Evolutionary conservation across 768 basidiomycete species (phyloP).

Genomic region (Fibroporia radiculosa): DNA sequence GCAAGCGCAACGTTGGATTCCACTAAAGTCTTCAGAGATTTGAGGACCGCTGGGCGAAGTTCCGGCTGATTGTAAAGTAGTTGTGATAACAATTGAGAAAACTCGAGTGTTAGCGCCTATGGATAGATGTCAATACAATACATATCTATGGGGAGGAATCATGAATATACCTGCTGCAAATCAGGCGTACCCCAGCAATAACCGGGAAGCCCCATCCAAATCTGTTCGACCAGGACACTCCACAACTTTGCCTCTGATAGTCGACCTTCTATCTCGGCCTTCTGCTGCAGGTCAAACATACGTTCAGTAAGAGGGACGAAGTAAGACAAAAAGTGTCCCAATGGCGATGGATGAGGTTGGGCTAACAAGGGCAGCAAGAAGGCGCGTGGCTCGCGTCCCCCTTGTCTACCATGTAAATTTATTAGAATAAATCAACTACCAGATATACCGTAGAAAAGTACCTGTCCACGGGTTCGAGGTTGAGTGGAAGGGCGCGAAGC

Average conservation of each 20-base stretch:
- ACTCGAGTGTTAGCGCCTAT: constrained; percentile 69
- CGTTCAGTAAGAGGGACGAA: constrained; percentile 93
- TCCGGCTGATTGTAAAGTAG: constrained; percentile 86
- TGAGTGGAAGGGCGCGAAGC: constrained; percentile 70
- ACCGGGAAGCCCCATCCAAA: constrained; percentile 87
- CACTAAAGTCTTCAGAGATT: constrained; percentile 72
- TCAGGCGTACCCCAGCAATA: constrained; percentile 84
- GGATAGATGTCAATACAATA: background rate
- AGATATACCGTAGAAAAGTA: constrained; percentile 31
- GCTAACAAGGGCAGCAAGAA: constrained; percentile 85
- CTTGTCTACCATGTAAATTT: constrained; percentile 38
- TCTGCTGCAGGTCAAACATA: constrained; percentile 84
- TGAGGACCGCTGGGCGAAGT: constrained; percentile 76
- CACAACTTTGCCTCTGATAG: constrained; percentile 90
- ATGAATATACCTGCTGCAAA: constrained; percentile 49
- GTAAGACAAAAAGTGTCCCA: constrained; percentile 80
- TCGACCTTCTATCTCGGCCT: constrained; percentile 64
- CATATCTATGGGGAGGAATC: background rate
- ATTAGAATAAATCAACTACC: constrained; percentile 1
- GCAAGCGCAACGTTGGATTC: constrained; percentile 65
- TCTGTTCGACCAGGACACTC: constrained; percentile 87
- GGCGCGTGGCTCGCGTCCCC: constrained; percentile 79
- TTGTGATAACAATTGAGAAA: constrained; percentile 88
- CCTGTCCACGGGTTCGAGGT: constrained; percentile 76
- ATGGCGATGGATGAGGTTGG: constrained; percentile 71